Conservation (phyloP, 2,329 filamentous ascomycete genomes). For the Trichoderma pleuroti region DNA sequence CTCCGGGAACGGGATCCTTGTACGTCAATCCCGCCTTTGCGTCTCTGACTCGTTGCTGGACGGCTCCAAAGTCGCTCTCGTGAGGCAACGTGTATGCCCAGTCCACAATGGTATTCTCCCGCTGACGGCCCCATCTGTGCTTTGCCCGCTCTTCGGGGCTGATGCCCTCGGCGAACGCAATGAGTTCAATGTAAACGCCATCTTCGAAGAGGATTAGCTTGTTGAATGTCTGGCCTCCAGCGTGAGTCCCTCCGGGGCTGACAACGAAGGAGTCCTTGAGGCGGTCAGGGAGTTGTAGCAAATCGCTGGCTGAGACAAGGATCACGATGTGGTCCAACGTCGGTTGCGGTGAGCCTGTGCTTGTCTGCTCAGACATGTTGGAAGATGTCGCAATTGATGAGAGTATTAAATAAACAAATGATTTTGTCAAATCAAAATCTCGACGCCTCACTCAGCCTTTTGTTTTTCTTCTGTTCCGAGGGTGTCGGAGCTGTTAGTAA, state of each 20-base stretch:
- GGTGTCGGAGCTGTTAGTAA: neutral
- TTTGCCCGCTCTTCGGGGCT: slow-evolving; percentile 38
- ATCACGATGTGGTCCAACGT: slow-evolving; percentile 63
- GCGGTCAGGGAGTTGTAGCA: slow-evolving; percentile 46
- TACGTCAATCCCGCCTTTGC: slow-evolving; percentile 42
- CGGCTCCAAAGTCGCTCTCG: slow-evolving; percentile 34
- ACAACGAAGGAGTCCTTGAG: slow-evolving; percentile 55
- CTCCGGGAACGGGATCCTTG: slow-evolving; percentile 47
- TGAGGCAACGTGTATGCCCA: slow-evolving; percentile 52
- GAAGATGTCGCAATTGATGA: neutral
- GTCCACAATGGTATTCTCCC: slow-evolving; percentile 53
- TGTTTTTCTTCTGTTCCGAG: neutral
- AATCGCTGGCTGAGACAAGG: slow-evolving; percentile 46
- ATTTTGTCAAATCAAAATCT: neutral
- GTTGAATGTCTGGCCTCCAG: slow-evolving; percentile 59
- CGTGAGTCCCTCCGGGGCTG: slow-evolving; percentile 58
- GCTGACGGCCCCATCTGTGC: slow-evolving; percentile 58
- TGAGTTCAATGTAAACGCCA: slow-evolving; percentile 64
- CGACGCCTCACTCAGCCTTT: neutral
- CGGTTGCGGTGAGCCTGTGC: slow-evolving; percentile 21
- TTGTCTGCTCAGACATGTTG: neutral
- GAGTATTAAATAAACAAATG: neutral
- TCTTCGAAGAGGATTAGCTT: slow-evolving; percentile 60
- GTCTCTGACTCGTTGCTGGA: slow-evolving; percentile 37
- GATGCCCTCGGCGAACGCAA: slow-evolving; percentile 53